Evolutionary conservation across 1,284 basidiomycete genomes (phyloP).

Genomic region (Takashimella koratensis): DNA sequence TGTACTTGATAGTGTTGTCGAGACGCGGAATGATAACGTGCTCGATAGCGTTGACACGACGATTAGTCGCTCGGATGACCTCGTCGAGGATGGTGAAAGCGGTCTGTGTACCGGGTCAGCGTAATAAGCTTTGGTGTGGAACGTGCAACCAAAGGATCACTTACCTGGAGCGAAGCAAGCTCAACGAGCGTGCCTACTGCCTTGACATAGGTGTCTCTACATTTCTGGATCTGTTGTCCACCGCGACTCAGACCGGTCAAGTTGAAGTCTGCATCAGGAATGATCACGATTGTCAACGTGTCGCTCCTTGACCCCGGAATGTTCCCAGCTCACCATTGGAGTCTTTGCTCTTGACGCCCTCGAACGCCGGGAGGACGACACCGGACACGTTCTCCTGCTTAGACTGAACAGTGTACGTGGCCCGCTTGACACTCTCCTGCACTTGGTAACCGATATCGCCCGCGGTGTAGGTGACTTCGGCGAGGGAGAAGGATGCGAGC

Average conservation of each 20-base stretch:
- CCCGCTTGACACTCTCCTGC: constrained; percentile 64
- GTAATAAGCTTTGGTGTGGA: no score
- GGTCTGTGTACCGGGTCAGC: constrained; percentile 58
- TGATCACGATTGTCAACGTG: no score
- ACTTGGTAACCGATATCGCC: constrained; percentile 95
- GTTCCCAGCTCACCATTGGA: constrained; percentile 64
- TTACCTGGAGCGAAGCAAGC: constrained; percentile 74
- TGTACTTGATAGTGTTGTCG: constrained; percentile 97
- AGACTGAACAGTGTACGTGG: constrained; percentile 87
- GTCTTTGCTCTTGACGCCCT: constrained; percentile 70
- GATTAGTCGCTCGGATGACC: constrained; percentile 96
- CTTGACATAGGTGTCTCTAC: constrained; percentile 94
- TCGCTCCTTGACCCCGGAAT: neutral
- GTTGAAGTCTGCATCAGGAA: constrained; percentile 71
- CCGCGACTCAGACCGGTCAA: constrained; percentile 96
- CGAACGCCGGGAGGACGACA: constrained; percentile 94
- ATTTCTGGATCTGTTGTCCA: constrained; percentile 91
- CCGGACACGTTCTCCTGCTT: constrained; percentile 99
- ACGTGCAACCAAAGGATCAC: constrained; percentile 5
- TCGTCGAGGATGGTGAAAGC: constrained; percentile 99
- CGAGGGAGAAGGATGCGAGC: constrained; percentile 94
- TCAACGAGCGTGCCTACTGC: constrained; percentile 96
- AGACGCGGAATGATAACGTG: constrained; percentile 93
- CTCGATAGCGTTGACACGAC: constrained; percentile 97
- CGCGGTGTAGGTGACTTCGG: constrained; percentile 96